phyloP scores from a whole-genome alignment of 176 grass and related monocot species.

The Sorghum bicolor region Sorghum_bicolor_NCBIv3 NC_012871.2:417001-417500 shows the following conservation, averaged over 20 bases:
- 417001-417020: no score
- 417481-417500: slow-evolving; percentile 52
- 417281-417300: slow-evolving; percentile 34
- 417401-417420: slow-evolving; percentile 83
- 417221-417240: slow-evolving; percentile 9
- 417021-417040: no score
- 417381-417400: slow-evolving; percentile 62
- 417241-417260: neutral
- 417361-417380: slow-evolving; percentile 47
- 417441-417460: slow-evolving; percentile 35
- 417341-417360: neutral
- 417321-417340: neutral
- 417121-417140: neutral
- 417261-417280: neutral
- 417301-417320: slow-evolving; percentile 36
- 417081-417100: neutral
- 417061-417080: no score
- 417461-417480: slow-evolving; percentile 48
- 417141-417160: neutral
- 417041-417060: no score
- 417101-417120: neutral
- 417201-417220: slow-evolving; percentile 56
- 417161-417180: neutral
- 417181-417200: slow-evolving; percentile 52
- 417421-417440: slow-evolving; percentile 47